Evolutionary conservation across 1,284 basidiomycete species (phyloP), one percentile per base, ranked within the genome.

Genomic region (Coniferiporia sulphurascens): DNA sequence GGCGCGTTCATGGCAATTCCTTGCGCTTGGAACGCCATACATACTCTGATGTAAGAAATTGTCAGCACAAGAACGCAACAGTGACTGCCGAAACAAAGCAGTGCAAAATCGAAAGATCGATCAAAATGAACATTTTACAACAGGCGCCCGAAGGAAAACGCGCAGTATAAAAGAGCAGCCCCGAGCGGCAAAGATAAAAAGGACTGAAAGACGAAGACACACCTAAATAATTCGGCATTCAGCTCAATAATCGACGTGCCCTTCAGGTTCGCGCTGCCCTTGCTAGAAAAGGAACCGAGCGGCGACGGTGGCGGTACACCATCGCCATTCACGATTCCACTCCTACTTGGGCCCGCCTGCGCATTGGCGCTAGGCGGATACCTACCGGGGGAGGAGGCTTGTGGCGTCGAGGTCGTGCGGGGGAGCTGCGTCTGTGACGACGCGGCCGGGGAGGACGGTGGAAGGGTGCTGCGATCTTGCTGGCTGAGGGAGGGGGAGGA

Each of bases 141-240:
- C 27, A 27, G 27, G 27, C 27, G 27, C 27, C 5, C 27, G 41
- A 59, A 35, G n/a, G n/a, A 34, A 51, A 55, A 55, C 17, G 32
- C 15, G 48, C 10, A 4, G 36, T 19, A 35, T 8, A n/a, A 38
- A 35, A 32, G 9, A 22, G 38, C 22, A 56, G 35, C 48, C 36
- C 44, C n/a, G 10, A 15, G 32, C 57, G 44, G 49, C 36, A 55
- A 56, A 60, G 60, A 56, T 62, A 63, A 55, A 49, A 59, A 55
- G 5, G 57, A 54, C 45, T 58, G 34, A 2, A 61, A 34, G n/a
- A 43, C 17, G 17, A 52, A 44, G 56, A 72, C 78, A 43, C 57
- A 89, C 87, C 79, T 85, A 62, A 89, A 71, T 46, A 90, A 71
- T 62, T 88, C 84, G 0, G 76, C 71, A 65, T 89, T 89, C 45